Conservation (phyloP, 2,329 filamentous ascomycete species). For the Fusarium irregulare region DNA sequence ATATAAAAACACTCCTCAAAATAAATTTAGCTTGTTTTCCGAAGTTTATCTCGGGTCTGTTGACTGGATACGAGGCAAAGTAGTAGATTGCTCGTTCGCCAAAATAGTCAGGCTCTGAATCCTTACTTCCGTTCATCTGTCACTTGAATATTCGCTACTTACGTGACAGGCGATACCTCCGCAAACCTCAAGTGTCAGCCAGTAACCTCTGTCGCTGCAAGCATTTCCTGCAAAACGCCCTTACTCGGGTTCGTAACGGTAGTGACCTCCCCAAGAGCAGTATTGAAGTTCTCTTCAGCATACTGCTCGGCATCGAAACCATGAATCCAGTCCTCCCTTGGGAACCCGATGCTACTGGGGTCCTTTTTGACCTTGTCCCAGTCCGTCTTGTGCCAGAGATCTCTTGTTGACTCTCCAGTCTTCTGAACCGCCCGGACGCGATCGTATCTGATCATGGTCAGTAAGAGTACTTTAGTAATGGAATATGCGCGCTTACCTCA, state of each 20-base stretch:
- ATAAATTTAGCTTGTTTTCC: too few species aligned
- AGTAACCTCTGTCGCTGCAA: not conserved
- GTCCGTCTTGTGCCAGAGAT: constrained; percentile 41
- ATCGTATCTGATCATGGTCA: constrained; percentile 21
- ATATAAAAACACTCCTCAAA: too few species aligned
- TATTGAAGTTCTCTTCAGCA: constrained; percentile 36
- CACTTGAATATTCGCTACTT: too few species aligned
- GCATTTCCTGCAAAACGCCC: not conserved
- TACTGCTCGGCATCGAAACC: constrained; percentile 36
- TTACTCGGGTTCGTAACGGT: accelerated
- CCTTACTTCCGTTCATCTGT: too few species aligned
- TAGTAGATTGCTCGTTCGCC: too few species aligned
- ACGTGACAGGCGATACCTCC: too few species aligned
- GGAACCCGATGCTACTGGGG: constrained; percentile 28
- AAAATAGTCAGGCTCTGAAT: too few species aligned
- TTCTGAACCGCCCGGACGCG: constrained; percentile 39
- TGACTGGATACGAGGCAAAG: too few species aligned
- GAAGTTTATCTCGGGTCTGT: too few species aligned
- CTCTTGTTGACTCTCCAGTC: constrained; percentile 36
- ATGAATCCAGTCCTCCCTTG: constrained; percentile 40
- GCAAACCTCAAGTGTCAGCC: too few species aligned
- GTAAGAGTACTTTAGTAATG: accelerated
- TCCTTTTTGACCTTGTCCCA: constrained; percentile 34
- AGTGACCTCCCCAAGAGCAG: not conserved
- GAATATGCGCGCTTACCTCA: constrained; percentile 6